Base-by-base conservation (phyloP, 495 filamentous ascomycete genomes). In the Neurospora sp. region DNA sequence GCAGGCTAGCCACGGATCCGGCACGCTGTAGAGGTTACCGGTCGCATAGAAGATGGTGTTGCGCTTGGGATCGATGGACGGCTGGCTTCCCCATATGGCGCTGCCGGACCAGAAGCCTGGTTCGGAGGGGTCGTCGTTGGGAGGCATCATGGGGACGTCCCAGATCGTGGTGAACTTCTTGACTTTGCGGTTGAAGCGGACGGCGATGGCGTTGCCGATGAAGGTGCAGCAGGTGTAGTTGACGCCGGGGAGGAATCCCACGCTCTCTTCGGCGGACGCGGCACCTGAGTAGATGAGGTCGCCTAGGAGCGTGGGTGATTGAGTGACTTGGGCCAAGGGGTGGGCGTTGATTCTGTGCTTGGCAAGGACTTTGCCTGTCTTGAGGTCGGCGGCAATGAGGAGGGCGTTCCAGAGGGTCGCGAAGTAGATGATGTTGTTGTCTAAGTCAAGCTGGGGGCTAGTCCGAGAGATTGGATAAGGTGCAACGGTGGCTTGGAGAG, bases 1-100 rank as follows among this genome's bases (percentile, higher is more conserved):
- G 70, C 82, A 84, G 11, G 73, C 71, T 10, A 71, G 39, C 59
- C 73, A 76, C 2, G 28, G 69, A 13, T 71, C 21, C 1, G 81
- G 79, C 4, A 77, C 42, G 3, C 71, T 70, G 73, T 84, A 84
- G 5, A 77, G 36, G 72, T 84, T 83, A 5, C 81, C 82, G 8
- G 83, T 83, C 34, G 74, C 83, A 74, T 83, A 78, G 75, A 82
- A 83, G 70, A 85, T 78, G 72, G 84, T 83, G 34, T 74, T 66
- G 7, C 76, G 77, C 2, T 15, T 37, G 2, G 42, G 17, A 54
- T 85, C 83, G 69, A 85, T 83, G 38, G 83, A 72, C 24, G 83
- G 82, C 73, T 84, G 82, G 66, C 77, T 79, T 36, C 83, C 83
- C 83, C 83, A 85, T 17, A 84, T 70, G 17, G 74, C 73, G 38